These are phyloP conservation scores for Pleurostoma richardsiae DNA, from an alignment of 2,329 filamentous ascomycete genomes.

Conservation along the genomic window DNA sequence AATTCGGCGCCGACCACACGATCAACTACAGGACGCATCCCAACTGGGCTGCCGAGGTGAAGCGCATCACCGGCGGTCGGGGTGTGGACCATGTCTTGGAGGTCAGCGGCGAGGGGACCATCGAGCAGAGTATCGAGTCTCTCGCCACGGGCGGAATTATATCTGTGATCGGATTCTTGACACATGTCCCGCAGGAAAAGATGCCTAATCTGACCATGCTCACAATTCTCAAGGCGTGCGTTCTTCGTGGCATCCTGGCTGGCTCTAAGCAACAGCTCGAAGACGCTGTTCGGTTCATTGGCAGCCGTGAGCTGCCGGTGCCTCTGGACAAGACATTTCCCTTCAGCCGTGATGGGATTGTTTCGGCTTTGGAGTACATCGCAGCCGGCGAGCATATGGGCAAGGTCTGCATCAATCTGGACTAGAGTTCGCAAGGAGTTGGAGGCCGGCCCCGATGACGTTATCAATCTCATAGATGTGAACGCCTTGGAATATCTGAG, in stretches of 20 bases:
- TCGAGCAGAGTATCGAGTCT: conserved; percentile 37
- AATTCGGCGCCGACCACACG: conserved; percentile 33
- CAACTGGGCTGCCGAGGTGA: conserved; percentile 38
- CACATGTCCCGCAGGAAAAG: conserved; percentile 13
- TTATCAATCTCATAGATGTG: too few species aligned
- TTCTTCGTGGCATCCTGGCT: conserved; percentile 26
- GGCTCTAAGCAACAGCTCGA: conserved; percentile 28
- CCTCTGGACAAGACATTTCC: background rate
- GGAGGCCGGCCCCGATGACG: too few species aligned
- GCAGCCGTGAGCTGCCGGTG: conserved; percentile 2
- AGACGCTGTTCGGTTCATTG: conserved; percentile 24
- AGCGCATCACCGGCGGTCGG: conserved; percentile 32
- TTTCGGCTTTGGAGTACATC: background rate
- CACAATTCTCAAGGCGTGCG: conserved; percentile 19
- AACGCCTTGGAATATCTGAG: too few species aligned
- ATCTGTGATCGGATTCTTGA: conserved; percentile 36
- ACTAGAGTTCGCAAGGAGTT: too few species aligned
- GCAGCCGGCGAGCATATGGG: conserved; percentile 22
- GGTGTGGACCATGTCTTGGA: conserved; percentile 37
- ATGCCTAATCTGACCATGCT: conserved; percentile 23
- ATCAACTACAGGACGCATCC: conserved; percentile 44
- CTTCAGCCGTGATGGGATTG: background rate
- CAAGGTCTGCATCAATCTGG: conserved; percentile 24
- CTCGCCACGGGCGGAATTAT: conserved; percentile 39
- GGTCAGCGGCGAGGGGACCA: conserved; percentile 23